Evolutionary conservation across 768 basidiomycete genomes (phyloP), one percentile per base, ranked within the genome.

Genomic region (Auriscalpium vulgare): DNA sequence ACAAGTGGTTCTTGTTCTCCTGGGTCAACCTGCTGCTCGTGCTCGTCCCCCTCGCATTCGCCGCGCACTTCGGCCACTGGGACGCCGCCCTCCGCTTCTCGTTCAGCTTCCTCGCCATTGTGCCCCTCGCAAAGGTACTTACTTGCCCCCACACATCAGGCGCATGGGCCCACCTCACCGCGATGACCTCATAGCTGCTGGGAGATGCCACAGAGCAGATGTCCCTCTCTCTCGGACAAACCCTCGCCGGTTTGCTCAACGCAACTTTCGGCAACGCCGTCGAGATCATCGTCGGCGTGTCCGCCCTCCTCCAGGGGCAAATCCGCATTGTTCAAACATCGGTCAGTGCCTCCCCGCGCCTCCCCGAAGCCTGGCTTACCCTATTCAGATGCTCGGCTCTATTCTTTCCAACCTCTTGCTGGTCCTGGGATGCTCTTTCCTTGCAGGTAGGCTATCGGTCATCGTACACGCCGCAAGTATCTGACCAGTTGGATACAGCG

Each of bases 261-360:
- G 93, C 91, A 8, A 81, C 87, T 1, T 88, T 88, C 59, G 87
- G 86, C 35, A 89, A 88, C 65, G 88, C 88, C 9, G 87, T 92
- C 47, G 91, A 94, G 68, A 88, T 93, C 50, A 93, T 93, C 59
- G 90, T 95, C 38, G 92, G 91, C 44, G 73, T 95, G 58, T 87
- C 89, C 51, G 93, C 93, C 36, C 74, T 97, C 16, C 65, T 51
- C 53, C 37, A 63, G 87, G 89, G 81, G 54, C 79, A 97, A 70
- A 76, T 94, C 16, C 83, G 88, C 37, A 88, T 97, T 64, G 94
- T 97, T 2, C 92, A 97, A 70, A 94, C 91, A 34, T 94, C 92
- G 38, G 88, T 89, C 57, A 58, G 81, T 64, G 43, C 35, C 50
- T 35, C 13, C n/a, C n/a, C 37, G 54, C 11, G 37, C 14, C 10